Conservation (phyloP, 306 rosid genomes). For the Prinsepia uniflora region DNA sequence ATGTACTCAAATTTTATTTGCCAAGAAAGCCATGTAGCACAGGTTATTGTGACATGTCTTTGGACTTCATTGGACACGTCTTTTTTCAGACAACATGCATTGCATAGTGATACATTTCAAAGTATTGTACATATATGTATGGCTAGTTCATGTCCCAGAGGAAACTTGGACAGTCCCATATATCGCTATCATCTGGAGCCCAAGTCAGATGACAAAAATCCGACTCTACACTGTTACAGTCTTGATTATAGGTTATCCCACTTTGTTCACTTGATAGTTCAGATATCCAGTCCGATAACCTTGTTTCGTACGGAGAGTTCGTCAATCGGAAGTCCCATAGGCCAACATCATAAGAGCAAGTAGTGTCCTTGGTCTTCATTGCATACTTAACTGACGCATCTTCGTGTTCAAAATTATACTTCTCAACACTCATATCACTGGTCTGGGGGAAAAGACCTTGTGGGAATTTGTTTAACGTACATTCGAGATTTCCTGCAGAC, state of each 20-base stretch:
- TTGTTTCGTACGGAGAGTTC: constrained; percentile 49
- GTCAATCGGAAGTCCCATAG: constrained; percentile 33
- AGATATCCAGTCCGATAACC: constrained; percentile 51
- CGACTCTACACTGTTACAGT: constrained; percentile 26
- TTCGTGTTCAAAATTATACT: constrained; percentile 9
- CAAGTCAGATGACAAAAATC: constrained; percentile 21
- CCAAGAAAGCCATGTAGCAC: too few relatives aligned
- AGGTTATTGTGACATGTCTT: too few relatives aligned
- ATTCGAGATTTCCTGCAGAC: constrained; percentile 24
- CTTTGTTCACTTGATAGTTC: constrained; percentile 35
- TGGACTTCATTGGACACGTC: too few relatives aligned
- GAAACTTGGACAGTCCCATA: constrained; percentile 47
- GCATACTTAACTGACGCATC: constrained; percentile 10
- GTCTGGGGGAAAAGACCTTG: constrained; percentile 18
- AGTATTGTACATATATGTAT: background rate
- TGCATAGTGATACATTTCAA: background rate
- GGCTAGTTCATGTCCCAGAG: constrained; percentile 53
- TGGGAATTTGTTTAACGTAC: constrained; percentile 12
- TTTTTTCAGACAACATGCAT: too few relatives aligned
- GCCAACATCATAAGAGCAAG: constrained; percentile 22
- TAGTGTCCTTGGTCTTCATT: constrained; percentile 20
- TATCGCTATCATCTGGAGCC: constrained; percentile 28
- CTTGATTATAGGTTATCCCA: constrained; percentile 31
- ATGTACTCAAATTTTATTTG: too few relatives aligned
- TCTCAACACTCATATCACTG: constrained; percentile 15